These are phyloP conservation scores for Amaranthus tricolor DNA, from an alignment of 179 eudicot species.

Conservation along the genomic window DNA sequence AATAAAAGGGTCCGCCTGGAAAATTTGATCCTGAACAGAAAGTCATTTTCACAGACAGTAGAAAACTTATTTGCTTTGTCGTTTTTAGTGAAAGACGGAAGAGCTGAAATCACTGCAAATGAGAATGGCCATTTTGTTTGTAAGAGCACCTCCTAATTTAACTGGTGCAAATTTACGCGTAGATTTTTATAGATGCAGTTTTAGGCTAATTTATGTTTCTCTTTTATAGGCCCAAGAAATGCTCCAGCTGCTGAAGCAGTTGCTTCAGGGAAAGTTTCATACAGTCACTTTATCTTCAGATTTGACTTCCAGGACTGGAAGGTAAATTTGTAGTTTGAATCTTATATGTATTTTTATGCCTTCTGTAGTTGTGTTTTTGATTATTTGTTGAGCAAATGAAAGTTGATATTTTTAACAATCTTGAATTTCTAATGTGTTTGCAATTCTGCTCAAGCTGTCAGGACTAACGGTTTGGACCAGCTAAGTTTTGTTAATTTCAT, in stretches of 20 bases:
- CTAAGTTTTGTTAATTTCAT: not conserved
- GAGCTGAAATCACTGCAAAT: slow-evolving; percentile 63
- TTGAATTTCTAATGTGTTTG: not conserved
- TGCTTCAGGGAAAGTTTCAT: slow-evolving; percentile 64
- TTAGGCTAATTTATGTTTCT: slow-evolving; percentile 1
- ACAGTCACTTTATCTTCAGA: slow-evolving; percentile 82
- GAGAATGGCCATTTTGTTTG: slow-evolving; percentile 68
- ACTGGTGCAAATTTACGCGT: not conserved
- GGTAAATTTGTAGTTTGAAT: slow-evolving; percentile 38
- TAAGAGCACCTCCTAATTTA: slow-evolving; percentile 37
- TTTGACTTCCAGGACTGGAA: slow-evolving; percentile 88
- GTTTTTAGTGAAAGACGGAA: slow-evolving; percentile 83
- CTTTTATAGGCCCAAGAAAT: slow-evolving; percentile 67
- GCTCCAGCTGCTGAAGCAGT: slow-evolving; percentile 82
- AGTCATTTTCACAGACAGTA: slow-evolving; percentile 80
- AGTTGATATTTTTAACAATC: not conserved
- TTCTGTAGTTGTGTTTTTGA: not conserved
- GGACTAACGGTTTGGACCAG: not conserved
- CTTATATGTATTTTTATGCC: not conserved
- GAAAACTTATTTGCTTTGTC: slow-evolving; percentile 90
- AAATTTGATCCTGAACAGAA: slow-evolving; percentile 61
- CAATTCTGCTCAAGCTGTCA: not conserved
- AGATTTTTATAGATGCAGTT: not conserved
- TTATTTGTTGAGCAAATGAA: too few relatives aligned
- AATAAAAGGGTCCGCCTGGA: slow-evolving; percentile 61